These are phyloP conservation scores for Calonectria hawksworthii DNA, from an alignment of 2,329 filamentous ascomycete species.

Conservation along the genomic window DNA sequence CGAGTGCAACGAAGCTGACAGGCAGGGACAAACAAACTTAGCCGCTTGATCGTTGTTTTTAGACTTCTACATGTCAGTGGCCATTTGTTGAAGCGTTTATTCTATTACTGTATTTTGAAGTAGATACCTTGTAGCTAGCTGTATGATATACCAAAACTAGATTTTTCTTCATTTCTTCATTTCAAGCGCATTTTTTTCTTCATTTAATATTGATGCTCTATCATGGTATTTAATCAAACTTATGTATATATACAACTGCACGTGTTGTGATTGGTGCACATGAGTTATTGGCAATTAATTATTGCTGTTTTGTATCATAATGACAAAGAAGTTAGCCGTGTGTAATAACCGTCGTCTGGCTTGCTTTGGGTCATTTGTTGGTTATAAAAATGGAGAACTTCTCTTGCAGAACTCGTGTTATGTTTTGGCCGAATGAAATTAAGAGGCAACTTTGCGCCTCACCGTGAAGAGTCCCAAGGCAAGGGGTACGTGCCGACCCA, in stretches of 20 bases:
- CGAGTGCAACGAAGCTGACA: constrained; percentile 42
- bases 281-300: neutral
- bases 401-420: neutral
- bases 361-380: neutral
- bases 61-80: neutral
- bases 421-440: neutral
- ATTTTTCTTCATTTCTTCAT: neutral
- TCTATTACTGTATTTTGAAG: neutral
- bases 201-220: neutral
- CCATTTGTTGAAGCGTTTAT: neutral
- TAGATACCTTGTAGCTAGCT: neutral
- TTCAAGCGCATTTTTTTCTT: neutral
- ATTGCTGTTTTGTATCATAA: neutral
- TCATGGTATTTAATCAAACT: neutral
- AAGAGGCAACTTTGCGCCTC: constrained; percentile 7
- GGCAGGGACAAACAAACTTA: constrained; percentile 20
- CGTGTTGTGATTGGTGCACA: neutral
- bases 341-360: constrained; percentile 3
- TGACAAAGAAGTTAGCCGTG: neutral
- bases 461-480: constrained; percentile 70
- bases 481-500: constrained; percentile 83
- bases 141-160: constrained; percentile 1
- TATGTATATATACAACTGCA: neutral
- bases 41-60: neutral
- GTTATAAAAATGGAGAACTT: constrained; percentile 2